Percentiles rank a stretch among this genome's conserved stretches.
phyloP scores from a whole-genome alignment of 371 early-diverging fungal species.

The Rhizopus microsporus region DNA sequence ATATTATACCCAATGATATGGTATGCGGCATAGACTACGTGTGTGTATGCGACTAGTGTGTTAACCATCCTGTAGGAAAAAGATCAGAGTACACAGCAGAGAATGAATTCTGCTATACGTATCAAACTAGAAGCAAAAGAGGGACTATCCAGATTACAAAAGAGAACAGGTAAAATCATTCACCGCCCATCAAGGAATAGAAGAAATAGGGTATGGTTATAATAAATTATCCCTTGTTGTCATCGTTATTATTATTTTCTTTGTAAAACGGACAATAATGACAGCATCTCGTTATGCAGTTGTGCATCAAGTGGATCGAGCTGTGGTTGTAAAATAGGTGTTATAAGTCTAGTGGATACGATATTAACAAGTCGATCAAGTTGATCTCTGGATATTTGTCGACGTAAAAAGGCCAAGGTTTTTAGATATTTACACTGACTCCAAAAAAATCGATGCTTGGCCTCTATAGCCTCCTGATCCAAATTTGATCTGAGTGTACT shows the following conservation, averaged over 20 bases:
- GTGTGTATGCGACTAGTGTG: too few relatives aligned
- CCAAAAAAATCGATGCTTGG: slow-evolving; percentile 40
- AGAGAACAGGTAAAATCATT: slow-evolving; percentile 26
- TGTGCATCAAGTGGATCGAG: not conserved
- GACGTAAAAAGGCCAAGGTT: slow-evolving; percentile 28
- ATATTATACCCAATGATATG: slow-evolving; percentile 55
- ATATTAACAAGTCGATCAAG: slow-evolving; percentile 22
- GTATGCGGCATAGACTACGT: slow-evolving; percentile 14
- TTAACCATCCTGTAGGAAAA: slow-evolving; percentile 28
- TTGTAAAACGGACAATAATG: not conserved
- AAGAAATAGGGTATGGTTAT: slow-evolving; percentile 25
- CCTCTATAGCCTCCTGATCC: slow-evolving; percentile 16
- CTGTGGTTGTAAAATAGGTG: slow-evolving; percentile 30
- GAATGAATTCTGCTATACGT: slow-evolving; percentile 44
- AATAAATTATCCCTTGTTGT: not conserved
- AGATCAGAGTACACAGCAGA: slow-evolving; percentile 37
- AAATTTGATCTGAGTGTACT: slow-evolving; percentile 13
- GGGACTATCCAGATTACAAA: slow-evolving; percentile 32
- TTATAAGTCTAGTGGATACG: slow-evolving; percentile 27
- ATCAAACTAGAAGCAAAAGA: slow-evolving; percentile 41
- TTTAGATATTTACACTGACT: slow-evolving; percentile 46
- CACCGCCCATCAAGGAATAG: slow-evolving; percentile 39
- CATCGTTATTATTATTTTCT: too few relatives aligned
- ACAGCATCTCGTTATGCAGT: not conserved
- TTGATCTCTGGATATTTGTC: slow-evolving; percentile 28